Percentiles rank a stretch among this genome's conserved stretches.
Evolutionary conservation across 805 yeast genomes (phyloP).

Genomic region (Nakazawaea ernobii): DNA sequence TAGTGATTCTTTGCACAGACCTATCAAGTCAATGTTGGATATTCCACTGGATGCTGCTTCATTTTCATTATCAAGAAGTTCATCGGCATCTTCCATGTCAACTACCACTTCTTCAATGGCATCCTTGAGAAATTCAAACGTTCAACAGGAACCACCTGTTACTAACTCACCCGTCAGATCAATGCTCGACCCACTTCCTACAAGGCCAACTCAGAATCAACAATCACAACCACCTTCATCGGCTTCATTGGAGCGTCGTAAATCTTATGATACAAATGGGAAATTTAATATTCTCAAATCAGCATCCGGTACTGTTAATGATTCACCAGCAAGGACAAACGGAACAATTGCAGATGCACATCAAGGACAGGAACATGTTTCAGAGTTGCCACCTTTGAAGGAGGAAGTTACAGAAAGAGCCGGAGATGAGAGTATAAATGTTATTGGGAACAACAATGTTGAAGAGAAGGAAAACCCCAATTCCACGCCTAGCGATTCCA

Average conservation of each 20-base stretch:
- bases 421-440: too few species aligned
- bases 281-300: background rate
- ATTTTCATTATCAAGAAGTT: background rate
- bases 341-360: too few species aligned
- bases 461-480: background rate
- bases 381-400: conserved; percentile 8
- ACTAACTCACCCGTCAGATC: conserved; percentile 8
- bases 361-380: background rate
- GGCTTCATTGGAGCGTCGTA: conserved; percentile 7
- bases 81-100: conserved; percentile 5
- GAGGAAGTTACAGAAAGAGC: background rate
- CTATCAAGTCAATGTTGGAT: conserved; percentile 10
- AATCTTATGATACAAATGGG: conserved; percentile 3
- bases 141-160: background rate
- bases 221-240: conserved; percentile 14
- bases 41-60: background rate
- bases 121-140: background rate
- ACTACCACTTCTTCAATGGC: background rate
- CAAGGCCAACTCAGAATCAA: too few species aligned
- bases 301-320: background rate
- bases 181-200: conserved; percentile 16
- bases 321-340: background rate
- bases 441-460: background rate
- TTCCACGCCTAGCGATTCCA: background rate
- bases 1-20: conserved; percentile 3